phyloP scores from a whole-genome alignment of 2,329 filamentous ascomycete species.

The Penicillium thymicola region DNA sequence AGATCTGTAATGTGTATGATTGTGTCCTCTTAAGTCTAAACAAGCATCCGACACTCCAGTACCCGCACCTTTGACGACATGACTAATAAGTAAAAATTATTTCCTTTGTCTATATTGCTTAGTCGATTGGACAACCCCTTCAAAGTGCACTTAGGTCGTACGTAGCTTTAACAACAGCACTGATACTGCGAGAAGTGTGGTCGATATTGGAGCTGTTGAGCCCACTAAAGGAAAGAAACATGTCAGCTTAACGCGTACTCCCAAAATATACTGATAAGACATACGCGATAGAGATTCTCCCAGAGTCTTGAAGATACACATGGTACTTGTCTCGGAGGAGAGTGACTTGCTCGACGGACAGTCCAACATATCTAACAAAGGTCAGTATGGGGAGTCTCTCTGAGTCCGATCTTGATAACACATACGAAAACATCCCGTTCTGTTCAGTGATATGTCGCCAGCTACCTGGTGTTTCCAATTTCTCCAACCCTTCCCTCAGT shows the following conservation, averaged over 20 bases:
- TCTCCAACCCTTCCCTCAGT: conserved; percentile 6
- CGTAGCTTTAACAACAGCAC: conserved; percentile 13
- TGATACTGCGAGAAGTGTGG: conserved; percentile 12
- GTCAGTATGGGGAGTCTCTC: background rate
- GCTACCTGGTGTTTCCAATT: conserved; percentile 13
- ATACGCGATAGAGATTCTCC: conserved; percentile 18
- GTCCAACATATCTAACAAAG: conserved; percentile 13
- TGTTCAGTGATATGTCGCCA: conserved; percentile 16
- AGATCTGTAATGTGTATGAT: too few relatives aligned
- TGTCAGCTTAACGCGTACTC: background rate
- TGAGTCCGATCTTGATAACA: background rate
- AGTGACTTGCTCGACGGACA: conserved; percentile 11
- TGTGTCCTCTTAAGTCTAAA: too few relatives aligned
- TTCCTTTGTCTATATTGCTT: too few relatives aligned
- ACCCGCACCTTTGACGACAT: background rate
- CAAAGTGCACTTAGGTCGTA: background rate
- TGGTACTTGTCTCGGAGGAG: conserved; percentile 10
- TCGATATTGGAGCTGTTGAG: conserved; percentile 15
- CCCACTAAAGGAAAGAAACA: conserved; percentile 1
- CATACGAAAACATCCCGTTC: conserved; percentile 19
- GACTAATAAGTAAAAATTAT: background rate
- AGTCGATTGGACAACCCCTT: too few relatives aligned
- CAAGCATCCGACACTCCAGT: background rate
- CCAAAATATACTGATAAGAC: background rate
- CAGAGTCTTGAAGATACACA: conserved; percentile 16